Conservation (phyloP, 1,284 basidiomycete species). For the Sporisorium reilianum region DNA sequence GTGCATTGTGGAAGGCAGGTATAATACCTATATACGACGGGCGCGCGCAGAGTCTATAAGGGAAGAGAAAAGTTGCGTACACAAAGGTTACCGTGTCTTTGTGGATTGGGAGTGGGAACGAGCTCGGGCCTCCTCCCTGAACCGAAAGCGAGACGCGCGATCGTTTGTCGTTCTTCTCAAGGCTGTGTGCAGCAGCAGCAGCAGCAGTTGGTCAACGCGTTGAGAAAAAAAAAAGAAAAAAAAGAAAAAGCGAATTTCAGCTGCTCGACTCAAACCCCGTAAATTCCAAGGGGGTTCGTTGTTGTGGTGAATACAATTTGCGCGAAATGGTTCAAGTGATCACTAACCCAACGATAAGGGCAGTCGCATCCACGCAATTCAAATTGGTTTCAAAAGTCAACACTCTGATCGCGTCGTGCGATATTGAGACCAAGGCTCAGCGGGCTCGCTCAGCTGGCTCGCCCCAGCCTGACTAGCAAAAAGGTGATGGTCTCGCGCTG, state of each 20-base stretch:
- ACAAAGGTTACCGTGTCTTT: not conserved
- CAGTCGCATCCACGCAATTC: not conserved
- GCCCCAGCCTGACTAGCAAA: not conserved
- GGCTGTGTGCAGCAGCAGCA: not conserved
- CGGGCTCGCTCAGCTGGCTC: conserved; percentile 22
- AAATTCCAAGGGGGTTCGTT: not conserved
- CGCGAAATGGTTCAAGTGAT: conserved; percentile 9
- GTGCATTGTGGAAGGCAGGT: conserved; percentile 8
- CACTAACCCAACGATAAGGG: conserved; percentile 13
- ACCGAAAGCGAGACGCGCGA: not conserved
- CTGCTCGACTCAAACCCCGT: conserved; percentile 1
- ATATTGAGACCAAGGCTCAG: conserved; percentile 4
- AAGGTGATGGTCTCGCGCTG: conserved; percentile 8
- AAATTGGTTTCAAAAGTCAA: not conserved
- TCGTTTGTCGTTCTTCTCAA: not conserved
- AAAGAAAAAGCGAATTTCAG: not conserved
- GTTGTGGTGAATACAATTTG: conserved; percentile 1
- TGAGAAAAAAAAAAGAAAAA: not conserved
- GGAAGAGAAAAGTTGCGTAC: not conserved
- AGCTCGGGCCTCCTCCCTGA: conserved; percentile 2
- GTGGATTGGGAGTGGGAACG: not conserved
- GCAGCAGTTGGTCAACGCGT: not conserved
- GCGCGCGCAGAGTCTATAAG: not conserved
- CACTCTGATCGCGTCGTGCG: conserved; percentile 1
- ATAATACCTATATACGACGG: conserved; percentile 4